Evolutionary conservation across 2,329 filamentous ascomycete genomes (phyloP), one percentile per base, ranked within the genome.

Genomic region (Aureobasidium melanogenum): DNA sequence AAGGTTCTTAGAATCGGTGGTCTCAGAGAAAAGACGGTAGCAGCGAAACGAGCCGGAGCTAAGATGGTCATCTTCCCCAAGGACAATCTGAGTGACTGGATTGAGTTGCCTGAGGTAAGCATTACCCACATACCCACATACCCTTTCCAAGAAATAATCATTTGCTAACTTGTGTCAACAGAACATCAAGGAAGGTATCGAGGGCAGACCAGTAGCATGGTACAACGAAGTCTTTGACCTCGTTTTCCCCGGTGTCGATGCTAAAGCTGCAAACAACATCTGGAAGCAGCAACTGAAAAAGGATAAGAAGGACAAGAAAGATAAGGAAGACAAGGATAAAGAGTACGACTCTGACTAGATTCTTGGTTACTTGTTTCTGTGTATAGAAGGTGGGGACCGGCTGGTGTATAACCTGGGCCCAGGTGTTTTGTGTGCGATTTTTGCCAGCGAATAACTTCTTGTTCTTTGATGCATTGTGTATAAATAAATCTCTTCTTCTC

Each of bases 171-270:
- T 64, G 60, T 9, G 12, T 38, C 63, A 24, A 19, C 73, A 99
- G 94, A 97, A 97, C 72, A 99, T 99, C 80, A 99, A 97, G 78
- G 84, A 96, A 70, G 92, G 91, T 67, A 89, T 99, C 64, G 87
- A 96, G 75, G 94, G 95, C 69, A 89, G 88, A 67, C 88, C 94
- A 0, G 93, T 93, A 19, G 86, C 84, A 70, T 99, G 94, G 94
- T 99, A 97, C 79, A 83, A 83, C 7, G 91, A 99, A 67, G 90
- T 99, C 55, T 97, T 97, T 73, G 84, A 93, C 65, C 81, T 96
- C 64, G 86, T 97, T 67, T 99, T 99, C 79, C 86, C 89, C 39
- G 80, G 88, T 65, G 75, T 97, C 19, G 89, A 97, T 75, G 80
- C 78, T 64, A 82, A 87, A 44, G 76, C 84, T 63, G 91, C 88